Conservation (phyloP, 352 stramenopile species). For the Phytopythium helicoides region DNA sequence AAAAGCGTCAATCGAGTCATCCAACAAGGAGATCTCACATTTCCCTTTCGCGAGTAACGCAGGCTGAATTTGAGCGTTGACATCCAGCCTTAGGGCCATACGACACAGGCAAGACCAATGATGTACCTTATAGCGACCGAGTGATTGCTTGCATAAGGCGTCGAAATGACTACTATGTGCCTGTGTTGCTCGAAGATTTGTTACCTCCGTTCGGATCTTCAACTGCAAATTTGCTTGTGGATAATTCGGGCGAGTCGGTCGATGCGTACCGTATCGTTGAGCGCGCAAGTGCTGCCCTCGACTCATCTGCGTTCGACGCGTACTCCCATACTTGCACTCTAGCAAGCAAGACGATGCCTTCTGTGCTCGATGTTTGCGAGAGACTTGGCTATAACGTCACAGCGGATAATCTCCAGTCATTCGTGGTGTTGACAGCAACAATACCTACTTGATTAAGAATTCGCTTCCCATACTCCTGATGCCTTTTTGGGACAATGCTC, state of each 20-base stretch:
- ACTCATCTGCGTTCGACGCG: too few species aligned
- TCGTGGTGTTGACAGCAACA: not conserved
- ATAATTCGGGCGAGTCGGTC: too few species aligned
- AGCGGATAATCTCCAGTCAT: not conserved
- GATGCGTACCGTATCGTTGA: too few species aligned
- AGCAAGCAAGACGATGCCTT: too few species aligned
- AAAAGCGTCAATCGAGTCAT: too few species aligned
- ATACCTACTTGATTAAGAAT: not conserved
- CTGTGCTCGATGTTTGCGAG: too few species aligned
- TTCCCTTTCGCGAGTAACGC: too few species aligned
- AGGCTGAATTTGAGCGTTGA: conserved; percentile 10
- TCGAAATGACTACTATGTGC: conserved; percentile 24
- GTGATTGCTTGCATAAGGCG: conserved; percentile 33
- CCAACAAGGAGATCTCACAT: too few species aligned
- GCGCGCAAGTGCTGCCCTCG: too few species aligned
- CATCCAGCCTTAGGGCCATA: conserved; percentile 12
- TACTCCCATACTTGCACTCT: too few species aligned
- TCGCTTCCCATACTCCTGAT: conserved; percentile 14
- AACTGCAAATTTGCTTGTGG: too few species aligned
- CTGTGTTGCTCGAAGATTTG: conserved; percentile 30
- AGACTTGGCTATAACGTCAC: not conserved
- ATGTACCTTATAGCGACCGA: conserved; percentile 48
- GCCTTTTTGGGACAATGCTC: conserved; percentile 12
- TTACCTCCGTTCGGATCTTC: too few species aligned
- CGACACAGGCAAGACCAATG: conserved; percentile 30